Percentiles rank a stretch among this genome's conserved stretches.
phyloP scores from a whole-genome alignment of 208 protist species.

The Trypanosomatidae sp. region DNA sequence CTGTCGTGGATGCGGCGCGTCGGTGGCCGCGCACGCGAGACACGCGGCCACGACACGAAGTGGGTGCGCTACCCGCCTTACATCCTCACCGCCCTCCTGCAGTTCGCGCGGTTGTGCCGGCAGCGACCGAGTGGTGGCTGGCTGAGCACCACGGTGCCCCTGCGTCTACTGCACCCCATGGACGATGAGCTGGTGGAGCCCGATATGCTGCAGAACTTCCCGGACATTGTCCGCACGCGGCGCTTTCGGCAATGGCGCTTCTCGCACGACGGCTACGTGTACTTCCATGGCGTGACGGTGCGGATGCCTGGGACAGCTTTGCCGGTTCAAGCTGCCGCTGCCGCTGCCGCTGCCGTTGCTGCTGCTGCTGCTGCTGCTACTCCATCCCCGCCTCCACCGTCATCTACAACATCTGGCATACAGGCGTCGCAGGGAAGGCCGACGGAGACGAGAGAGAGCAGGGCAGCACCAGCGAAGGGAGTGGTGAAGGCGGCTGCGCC shows the following conservation, averaged over 20 bases:
- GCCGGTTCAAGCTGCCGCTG: too few species aligned
- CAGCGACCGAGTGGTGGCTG: slow-evolving; percentile 10
- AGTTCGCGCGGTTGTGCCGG: slow-evolving; percentile 14
- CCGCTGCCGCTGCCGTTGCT: too few species aligned
- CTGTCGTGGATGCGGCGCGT: slow-evolving; percentile 58
- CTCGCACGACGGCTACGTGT: slow-evolving; percentile 47
- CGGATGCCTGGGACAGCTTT: too few species aligned
- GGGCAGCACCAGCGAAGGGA: too few species aligned
- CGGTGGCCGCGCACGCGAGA: slow-evolving; percentile 40
- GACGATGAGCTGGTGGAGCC: slow-evolving; percentile 27
- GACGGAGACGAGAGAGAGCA: too few species aligned
- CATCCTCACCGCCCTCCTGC: slow-evolving; percentile 11
- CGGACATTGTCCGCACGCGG: slow-evolving; percentile 30
- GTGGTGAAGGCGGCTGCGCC: too few species aligned
- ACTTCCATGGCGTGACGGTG: slow-evolving; percentile 57
- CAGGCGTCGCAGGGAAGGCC: too few species aligned
- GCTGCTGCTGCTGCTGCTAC: too few species aligned
- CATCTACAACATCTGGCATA: too few species aligned
- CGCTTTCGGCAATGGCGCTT: slow-evolving; percentile 52
- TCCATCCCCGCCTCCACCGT: too few species aligned
- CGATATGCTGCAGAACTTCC: slow-evolving; percentile 20
- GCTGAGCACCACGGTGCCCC: slow-evolving; percentile 3
- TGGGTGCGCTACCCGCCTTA: slow-evolving; percentile 42
- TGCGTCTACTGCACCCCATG: slow-evolving; percentile 7
- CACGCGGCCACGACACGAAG: slow-evolving; percentile 25